Conservation (phyloP, 2,329 filamentous ascomycete genomes). For the Didymellaceae sp. region DNA sequence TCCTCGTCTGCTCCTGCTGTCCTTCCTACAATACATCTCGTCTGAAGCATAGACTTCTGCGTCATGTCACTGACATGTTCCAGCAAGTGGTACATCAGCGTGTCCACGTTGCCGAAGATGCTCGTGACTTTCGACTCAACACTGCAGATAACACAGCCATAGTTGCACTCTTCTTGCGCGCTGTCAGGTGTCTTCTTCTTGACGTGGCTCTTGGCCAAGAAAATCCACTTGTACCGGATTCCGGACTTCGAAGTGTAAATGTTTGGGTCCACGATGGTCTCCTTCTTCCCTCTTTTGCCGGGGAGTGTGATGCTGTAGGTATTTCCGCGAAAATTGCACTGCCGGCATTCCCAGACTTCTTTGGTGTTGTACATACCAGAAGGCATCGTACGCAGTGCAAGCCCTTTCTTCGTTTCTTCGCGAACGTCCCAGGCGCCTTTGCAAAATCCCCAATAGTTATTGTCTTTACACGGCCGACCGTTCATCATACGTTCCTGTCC, state of each 20-base stretch:
- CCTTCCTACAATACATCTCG: slow-evolving; percentile 47
- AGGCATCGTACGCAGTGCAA: slow-evolving; percentile 38
- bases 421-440: slow-evolving; percentile 49
- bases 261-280: slow-evolving; percentile 38
- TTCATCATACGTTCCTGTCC: slow-evolving; percentile 38
- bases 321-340: slow-evolving; percentile 45
- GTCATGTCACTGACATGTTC: slow-evolving; percentile 43
- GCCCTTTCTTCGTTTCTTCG: slow-evolving; percentile 44
- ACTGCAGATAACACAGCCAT: slow-evolving; percentile 47
- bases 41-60: slow-evolving; percentile 39
- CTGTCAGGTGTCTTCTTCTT: slow-evolving; percentile 23
- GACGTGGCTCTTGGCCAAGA: slow-evolving; percentile 48
- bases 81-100: slow-evolving; percentile 49
- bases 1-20: slow-evolving; percentile 40
- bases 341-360: slow-evolving; percentile 45
- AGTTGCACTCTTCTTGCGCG: slow-evolving; percentile 32
- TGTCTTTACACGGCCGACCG: slow-evolving; percentile 48
- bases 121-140: slow-evolving; percentile 40
- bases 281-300: slow-evolving; percentile 37
- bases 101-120: slow-evolving; percentile 48
- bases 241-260: slow-evolving; percentile 33
- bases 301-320: slow-evolving; percentile 32
- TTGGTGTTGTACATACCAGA: slow-evolving; percentile 44
- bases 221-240: slow-evolving; percentile 48
- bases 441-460: slow-evolving; percentile 52